These are phyloP conservation scores for Rhodotorula sp. DNA, from an alignment of 1,284 basidiomycete genomes.

Conservation along the genomic window DNA sequence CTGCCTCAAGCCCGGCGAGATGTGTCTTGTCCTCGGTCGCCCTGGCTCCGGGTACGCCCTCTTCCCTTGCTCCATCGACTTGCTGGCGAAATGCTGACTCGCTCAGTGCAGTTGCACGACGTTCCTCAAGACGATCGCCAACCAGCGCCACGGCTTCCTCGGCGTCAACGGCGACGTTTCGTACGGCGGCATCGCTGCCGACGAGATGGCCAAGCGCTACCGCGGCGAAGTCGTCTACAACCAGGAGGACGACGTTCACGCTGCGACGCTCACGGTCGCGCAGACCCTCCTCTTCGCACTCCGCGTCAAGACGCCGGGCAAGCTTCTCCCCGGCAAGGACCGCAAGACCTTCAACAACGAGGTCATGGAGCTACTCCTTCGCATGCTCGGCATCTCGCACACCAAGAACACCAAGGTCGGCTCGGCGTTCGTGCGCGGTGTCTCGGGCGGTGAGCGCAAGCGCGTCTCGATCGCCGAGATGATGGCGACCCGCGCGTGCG, in stretches of 20 bases:
- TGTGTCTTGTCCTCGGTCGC: constrained; percentile 59
- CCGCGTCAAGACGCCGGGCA: constrained; percentile 58
- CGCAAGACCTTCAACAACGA: constrained; percentile 57
- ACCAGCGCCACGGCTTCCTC: constrained; percentile 49
- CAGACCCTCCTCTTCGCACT: constrained; percentile 62
- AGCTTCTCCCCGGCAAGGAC: constrained; percentile 57
- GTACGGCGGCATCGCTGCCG: constrained; percentile 60
- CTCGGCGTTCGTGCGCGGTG: constrained; percentile 33
- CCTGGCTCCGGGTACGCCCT: constrained; percentile 47
- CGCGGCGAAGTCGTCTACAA: constrained; percentile 68
- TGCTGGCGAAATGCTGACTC: background rate
- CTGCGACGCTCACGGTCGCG: constrained; percentile 62
- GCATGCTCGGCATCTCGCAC: constrained; percentile 64
- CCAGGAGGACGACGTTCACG: constrained; percentile 59
- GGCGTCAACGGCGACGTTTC: constrained; percentile 57
- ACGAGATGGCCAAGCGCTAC: constrained; percentile 56
- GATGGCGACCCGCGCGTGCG: constrained; percentile 42
- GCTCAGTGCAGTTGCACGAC: constrained; percentile 47
- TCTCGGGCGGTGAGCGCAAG: constrained; percentile 55
- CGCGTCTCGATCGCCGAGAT: constrained; percentile 65
- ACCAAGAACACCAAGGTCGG: constrained; percentile 58
- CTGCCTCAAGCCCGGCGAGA: constrained; percentile 66
- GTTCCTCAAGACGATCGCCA: constrained; percentile 51
- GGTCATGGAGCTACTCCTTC: constrained; percentile 58
- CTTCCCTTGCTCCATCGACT: no score